Conservation (phyloP, 441 rosid species). For the Corymbia calophylla region DNA sequence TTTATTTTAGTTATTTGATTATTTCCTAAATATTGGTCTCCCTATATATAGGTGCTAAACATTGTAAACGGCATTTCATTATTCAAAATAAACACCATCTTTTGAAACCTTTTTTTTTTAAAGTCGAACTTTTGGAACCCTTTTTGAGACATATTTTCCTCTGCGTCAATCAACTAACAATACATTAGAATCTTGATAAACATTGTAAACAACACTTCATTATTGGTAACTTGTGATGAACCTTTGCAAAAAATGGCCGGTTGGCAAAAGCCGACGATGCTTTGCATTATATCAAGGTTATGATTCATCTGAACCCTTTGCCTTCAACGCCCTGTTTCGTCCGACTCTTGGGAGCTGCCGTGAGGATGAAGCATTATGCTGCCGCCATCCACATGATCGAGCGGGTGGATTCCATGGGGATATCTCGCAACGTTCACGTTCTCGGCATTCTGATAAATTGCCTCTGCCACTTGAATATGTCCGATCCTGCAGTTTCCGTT, state of each 20-base stretch:
- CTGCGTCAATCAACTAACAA: too few relatives aligned
- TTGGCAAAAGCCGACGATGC: not conserved
- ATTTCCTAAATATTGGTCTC: too few relatives aligned
- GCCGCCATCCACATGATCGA: not conserved
- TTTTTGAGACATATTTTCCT: too few relatives aligned
- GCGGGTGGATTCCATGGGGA: not conserved
- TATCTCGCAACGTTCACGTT: not conserved
- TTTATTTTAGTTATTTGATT: too few relatives aligned
- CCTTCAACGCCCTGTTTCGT: not conserved
- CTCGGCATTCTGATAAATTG: conserved; percentile 16
- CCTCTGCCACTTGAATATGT: conserved; percentile 2
- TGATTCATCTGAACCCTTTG: not conserved
- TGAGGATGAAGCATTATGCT: not conserved
- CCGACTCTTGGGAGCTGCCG: not conserved
- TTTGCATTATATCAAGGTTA: not conserved
- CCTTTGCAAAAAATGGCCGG: not conserved
- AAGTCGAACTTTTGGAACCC: too few relatives aligned
- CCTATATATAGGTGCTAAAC: too few relatives aligned
- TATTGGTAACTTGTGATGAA: not conserved
- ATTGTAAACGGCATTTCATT: too few relatives aligned
- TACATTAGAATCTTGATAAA: too few relatives aligned
- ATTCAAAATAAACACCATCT: too few relatives aligned
- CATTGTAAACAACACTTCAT: too few relatives aligned
- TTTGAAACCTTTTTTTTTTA: too few relatives aligned
- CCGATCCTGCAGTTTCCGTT: conserved; percentile 4